Percentiles rank a stretch among this genome's conserved stretches.
Conservation (phyloP, 2,329 filamentous ascomycete species). For the Shiraia bambusicola region DNA sequence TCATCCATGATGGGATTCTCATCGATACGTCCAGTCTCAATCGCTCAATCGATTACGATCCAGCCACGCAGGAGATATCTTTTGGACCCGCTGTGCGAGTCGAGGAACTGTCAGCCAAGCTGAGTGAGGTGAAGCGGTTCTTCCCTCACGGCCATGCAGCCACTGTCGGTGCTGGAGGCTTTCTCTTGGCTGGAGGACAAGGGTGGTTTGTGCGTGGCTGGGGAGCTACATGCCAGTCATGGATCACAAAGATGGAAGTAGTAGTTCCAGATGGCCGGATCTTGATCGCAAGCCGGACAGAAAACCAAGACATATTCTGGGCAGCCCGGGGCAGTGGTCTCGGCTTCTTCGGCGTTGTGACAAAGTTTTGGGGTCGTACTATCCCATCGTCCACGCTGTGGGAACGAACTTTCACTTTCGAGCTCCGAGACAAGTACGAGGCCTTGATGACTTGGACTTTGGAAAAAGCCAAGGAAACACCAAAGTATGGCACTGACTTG, state of each 20-base stretch:
- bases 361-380: constrained; percentile 15
- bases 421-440: constrained; percentile 4
- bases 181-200: constrained; percentile 31
- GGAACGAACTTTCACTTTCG: constrained; percentile 2
- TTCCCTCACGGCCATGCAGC: constrained; percentile 29
- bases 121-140: constrained; percentile 14
- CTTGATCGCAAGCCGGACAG: constrained; percentile 22
- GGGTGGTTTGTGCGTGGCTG: constrained; percentile 32
- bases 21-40: constrained; percentile 20
- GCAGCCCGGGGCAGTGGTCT: constrained; percentile 40
- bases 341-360: constrained; percentile 25
- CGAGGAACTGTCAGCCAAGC: constrained; percentile 6
- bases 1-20: constrained; percentile 17
- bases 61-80: constrained; percentile 9
- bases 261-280: constrained; percentile 37
- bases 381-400: constrained; percentile 5
- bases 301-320: constrained; percentile 42
- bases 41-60: constrained; percentile 13
- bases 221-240: constrained; percentile 23
- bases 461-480: background rate
- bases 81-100: constrained; percentile 20
- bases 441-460: constrained; percentile 8
- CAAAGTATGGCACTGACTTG: background rate
- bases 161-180: constrained; percentile 27
- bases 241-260: constrained; percentile 30